Base-by-base conservation (phyloP, 1,284 basidiomycete genomes). In the Ustilago hordei region DNA sequence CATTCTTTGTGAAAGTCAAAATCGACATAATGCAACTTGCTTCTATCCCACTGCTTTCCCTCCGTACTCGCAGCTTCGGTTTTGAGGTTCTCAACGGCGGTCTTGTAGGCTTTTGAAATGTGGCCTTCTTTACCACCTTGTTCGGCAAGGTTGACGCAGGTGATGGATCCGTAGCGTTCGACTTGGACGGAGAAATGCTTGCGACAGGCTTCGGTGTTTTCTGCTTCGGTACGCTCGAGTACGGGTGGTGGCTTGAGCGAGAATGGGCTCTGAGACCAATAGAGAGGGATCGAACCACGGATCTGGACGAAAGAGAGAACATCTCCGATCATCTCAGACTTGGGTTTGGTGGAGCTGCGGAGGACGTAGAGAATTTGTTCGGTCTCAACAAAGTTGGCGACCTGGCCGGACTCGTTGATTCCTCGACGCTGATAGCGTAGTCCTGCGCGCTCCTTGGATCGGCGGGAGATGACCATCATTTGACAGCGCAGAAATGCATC, bases 211-310 rank as follows among this genome's bases (percentile, higher is more conserved):
- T 65, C 64, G 8, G 80, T 60, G 28, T 98, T 89, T 64, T 94
- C 92, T 9, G 91, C 89, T 70, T 97, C 93, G 86, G 98, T 95
- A 52, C 93, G 91, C 80, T 97, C 93, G 83, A 98, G 98, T 0
- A 96, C 95, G 4, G 95, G 95, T 80, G 98, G 95, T 0, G 95
- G 95, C 4, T 76, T 84, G 60, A 82, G 70, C 28, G 82, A 75
- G 86, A 95, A 94, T 28, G 93, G 94, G 86, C 95, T 95, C 85
- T 99, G 96, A 84, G 98, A 95, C 96, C 96, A 99, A 85, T 98
- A 99, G 63, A 98, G 58, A 0, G 83, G 83, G 31, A 84, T 93
- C 77, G 93, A 95, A 62, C 97, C 96, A 75, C 96, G 91, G 52
- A 96, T 90, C 89, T 99, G 95, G 54, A 92, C 91, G 86, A 94